Percentiles rank a stretch among this genome's conserved stretches.
These are phyloP conservation scores for Pseudocercospora vitis DNA, from an alignment of 2,329 filamentous ascomycete genomes.

Conservation along the genomic window DNA sequence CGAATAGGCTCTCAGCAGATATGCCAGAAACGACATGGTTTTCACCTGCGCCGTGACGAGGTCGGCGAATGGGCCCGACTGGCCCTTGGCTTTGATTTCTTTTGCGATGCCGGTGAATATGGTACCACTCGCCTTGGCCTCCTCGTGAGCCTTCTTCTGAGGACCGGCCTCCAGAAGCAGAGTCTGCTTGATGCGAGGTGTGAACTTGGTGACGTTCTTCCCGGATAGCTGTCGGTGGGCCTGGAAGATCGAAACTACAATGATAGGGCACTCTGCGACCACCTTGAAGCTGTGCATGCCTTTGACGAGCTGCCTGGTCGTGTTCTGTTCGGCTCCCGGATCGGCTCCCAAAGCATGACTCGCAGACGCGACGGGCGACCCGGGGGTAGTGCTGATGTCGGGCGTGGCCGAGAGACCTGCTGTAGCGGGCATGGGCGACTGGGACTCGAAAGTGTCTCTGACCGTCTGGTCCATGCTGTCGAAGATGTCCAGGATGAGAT, in stretches of 20 bases:
- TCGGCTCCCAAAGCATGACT: constrained; percentile 56
- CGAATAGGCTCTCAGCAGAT: constrained; percentile 83
- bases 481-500: constrained; percentile 92
- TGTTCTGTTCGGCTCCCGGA: constrained; percentile 71
- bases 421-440: constrained; percentile 55
- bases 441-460: constrained; percentile 86
- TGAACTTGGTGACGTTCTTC: constrained; percentile 85
- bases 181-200: constrained; percentile 89
- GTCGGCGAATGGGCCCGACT: constrained; percentile 79
- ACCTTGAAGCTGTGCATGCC: constrained; percentile 99
- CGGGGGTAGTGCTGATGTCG: constrained; percentile 63
- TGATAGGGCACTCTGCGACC: constrained; percentile 94
- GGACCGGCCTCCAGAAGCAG: constrained; percentile 86
- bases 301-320: constrained; percentile 76
- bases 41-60: constrained; percentile 98
- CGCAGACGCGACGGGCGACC: constrained; percentile 77
- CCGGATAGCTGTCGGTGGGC: constrained; percentile 78
- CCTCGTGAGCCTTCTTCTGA: constrained; percentile 85
- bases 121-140: constrained; percentile 74
- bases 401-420: constrained; percentile 64
- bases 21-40: constrained; percentile 98
- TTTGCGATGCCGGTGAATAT: constrained; percentile 92
- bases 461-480: constrained; percentile 92
- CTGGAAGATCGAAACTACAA: constrained; percentile 97
- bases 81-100: constrained; percentile 78